Evolutionary conservation across 2,329 filamentous ascomycete species (phyloP), one percentile per base, ranked within the genome.

Genomic region (Karstenula rhodostoma): DNA sequence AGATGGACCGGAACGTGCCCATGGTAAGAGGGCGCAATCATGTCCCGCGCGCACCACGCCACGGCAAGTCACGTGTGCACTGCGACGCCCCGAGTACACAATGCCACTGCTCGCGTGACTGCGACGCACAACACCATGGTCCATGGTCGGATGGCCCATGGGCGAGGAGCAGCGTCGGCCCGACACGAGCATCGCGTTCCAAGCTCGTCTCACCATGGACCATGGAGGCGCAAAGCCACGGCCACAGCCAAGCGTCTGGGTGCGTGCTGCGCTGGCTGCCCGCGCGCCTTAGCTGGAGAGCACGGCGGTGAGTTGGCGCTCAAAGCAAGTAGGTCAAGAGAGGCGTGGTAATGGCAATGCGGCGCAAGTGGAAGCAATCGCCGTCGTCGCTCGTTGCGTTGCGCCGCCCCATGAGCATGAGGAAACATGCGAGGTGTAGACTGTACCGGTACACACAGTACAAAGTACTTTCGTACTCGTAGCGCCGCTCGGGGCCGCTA

Each of bases 141-240:
- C 35, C 13, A 40, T 8, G 27, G 35, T 37, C n/a, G n/a, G n/a
- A n/a, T n/a, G n/a, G n/a, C n/a, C 35, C 35, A 37, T 4, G 35
- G 23, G 19, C 19, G 19, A 22, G 9, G 19, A 22, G 42, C 19
- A 27, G n/a, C 23, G 44, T 49, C 47, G 47, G 47, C n/a, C 47
- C 47, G 46, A 33, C 35, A 40, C 25, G 46, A 27, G 44, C 3
- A 25, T 47, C 42, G 5, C 25, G 27, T 33, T 35, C 44, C 48
- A 51, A 40, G 48, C 32, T 51, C 48, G 48, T 51, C 48, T 51
- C 48, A 51, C 48, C 33, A 51, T 35, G 42, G 19, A 12, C 19
- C 9, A 44, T 19, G 33, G 47, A 50, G 47, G 47, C 47, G 27
- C 44, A 29, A 49, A 49, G 47, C 47, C 27, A 50, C 29, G 19